Evolutionary conservation across 108 stramenopile genomes (phyloP), one percentile per base, ranked within the genome.

Genomic region (Cyclotella choctawhatcheeana): DNA sequence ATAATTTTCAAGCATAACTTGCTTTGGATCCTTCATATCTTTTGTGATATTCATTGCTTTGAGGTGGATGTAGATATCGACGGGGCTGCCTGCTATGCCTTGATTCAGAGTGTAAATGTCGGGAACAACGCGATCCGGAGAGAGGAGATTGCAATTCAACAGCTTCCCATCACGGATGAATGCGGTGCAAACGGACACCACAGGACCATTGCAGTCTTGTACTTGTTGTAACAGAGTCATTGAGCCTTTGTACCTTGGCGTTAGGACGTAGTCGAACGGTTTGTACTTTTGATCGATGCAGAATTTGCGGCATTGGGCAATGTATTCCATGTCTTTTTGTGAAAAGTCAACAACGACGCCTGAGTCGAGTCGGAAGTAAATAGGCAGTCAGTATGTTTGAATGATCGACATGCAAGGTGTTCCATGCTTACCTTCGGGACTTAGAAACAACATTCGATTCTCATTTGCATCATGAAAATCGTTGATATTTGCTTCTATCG

Each of bases 161-260:
- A 84, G 75, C 65, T 77, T 71, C 3, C 75, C 75, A 44, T 84
- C 75, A 17, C 75, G 67, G 12, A 81, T 54, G 40, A 61, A 84
- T 13, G 70, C 83, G 12, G 76, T 31, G 71, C 70, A 72, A 14
- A 81, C 44, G 0, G 79, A 81, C 40, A 78, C 53, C 0, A 84
- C 73, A 18, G 78, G 74, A 17, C 82, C 82, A 24, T 68, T 52
- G 32, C 62, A 29, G 14, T 62, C 51, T 35, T 60, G 31, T 8
- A 80, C 67, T 27, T 81, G 74, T 27, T 76, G 50, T 25, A 81
- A 52, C 0, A 84, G 71, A n/a, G 67, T 61, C 34, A 73, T 69
- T 5, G 69, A 65, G 24, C 84, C 84, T 52, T 84, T 82, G 76
- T 84, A 84, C 22, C 84, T 63, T 8, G 84, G 84, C 3, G 84